Conservation (phyloP, 2,329 filamentous ascomycete genomes). For the Thyridium curvatum region DNA sequence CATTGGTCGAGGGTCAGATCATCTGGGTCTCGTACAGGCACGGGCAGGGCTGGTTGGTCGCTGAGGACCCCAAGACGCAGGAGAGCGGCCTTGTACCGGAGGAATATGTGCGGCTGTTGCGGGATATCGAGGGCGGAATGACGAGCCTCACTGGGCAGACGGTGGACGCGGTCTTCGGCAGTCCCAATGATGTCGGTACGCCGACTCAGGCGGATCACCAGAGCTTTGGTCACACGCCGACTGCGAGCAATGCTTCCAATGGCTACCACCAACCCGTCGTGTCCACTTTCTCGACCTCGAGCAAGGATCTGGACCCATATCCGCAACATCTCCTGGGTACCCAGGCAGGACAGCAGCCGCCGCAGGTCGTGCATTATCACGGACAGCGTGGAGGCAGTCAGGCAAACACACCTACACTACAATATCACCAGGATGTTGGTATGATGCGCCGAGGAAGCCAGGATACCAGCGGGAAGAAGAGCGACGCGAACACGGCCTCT, state of each 20-base stretch:
- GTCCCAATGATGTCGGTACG: constrained; percentile 51
- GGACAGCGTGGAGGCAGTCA: constrained; percentile 63
- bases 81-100: constrained; percentile 95
- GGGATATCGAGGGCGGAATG: constrained; percentile 89
- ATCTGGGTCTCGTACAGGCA: constrained; percentile 96
- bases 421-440: constrained; percentile 43
- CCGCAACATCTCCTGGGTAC: constrained; percentile 58
- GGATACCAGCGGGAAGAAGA: constrained; percentile 30
- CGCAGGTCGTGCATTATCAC: constrained; percentile 62
- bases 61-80: constrained; percentile 87
- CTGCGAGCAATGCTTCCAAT: constrained; percentile 41
- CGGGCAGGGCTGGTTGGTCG: constrained; percentile 95
- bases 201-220: constrained; percentile 55
- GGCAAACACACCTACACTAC: constrained; percentile 55
- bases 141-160: constrained; percentile 60
- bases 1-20: constrained; percentile 87
- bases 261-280: constrained; percentile 64
- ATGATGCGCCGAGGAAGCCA: constrained; percentile 42
- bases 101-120: constrained; percentile 86
- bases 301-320: constrained; percentile 63
- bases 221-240: constrained; percentile 39
- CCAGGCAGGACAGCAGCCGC: constrained; percentile 55
- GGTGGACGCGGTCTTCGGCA: constrained; percentile 39
- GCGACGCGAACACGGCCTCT: constrained; percentile 27
- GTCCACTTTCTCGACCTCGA: constrained; percentile 65